A percentile compares a stretch with the other conserved stretches of the same genome.
Evolutionary conservation across 306 rosid genomes (phyloP).

Genomic region (Medicago ruthenica): DNA sequence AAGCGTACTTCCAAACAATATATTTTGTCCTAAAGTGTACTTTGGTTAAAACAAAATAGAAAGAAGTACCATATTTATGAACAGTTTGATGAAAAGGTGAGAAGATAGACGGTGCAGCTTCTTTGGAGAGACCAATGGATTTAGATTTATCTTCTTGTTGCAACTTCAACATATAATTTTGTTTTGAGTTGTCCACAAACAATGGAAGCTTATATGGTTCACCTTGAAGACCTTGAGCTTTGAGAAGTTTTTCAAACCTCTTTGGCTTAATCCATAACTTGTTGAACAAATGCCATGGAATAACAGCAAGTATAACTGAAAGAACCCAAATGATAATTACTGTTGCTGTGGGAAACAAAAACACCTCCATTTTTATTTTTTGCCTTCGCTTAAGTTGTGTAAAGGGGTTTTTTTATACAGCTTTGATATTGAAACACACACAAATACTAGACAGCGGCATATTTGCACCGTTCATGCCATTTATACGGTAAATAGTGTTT

Average conservation of each 20-base stretch:
- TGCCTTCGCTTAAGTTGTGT: no score
- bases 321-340: neutral
- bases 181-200: conserved; percentile 35
- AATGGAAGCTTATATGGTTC: conserved; percentile 45
- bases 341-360: neutral
- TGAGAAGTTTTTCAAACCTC: conserved; percentile 46
- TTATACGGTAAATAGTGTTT: no score
- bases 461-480: no score
- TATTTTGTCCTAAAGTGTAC: no score
- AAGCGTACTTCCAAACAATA: no score
- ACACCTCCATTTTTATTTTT: neutral
- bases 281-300: neutral
- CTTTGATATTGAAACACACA: no score
- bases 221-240: conserved; percentile 50
- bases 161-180: conserved; percentile 10
- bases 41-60: no score
- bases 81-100: conserved; percentile 36
- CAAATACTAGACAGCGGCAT: no score
- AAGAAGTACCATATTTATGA: conserved; percentile 45
- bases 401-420: no score
- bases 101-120: conserved; percentile 37
- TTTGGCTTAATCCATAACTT: conserved; percentile 41
- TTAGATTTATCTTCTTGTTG: conserved; percentile 34
- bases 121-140: conserved; percentile 45
- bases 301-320: neutral